Conservation (phyloP, 179 eudicot genomes). For the Camellia oleifera region DNA sequence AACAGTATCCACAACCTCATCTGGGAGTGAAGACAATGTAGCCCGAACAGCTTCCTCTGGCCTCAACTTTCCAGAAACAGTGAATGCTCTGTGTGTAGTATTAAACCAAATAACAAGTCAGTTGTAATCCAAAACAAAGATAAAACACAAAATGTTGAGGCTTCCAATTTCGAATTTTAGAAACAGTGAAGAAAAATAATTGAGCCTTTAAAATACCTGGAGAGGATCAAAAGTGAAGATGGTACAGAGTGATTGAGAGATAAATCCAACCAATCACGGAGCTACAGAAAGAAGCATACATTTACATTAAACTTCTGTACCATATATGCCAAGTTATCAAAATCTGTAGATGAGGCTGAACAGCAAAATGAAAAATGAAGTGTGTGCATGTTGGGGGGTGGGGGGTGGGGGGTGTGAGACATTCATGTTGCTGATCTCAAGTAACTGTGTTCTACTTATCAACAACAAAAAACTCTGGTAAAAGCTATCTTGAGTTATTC, state of each 20-base stretch:
- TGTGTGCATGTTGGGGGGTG: no score
- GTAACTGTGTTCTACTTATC: no score
- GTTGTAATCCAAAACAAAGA: not conserved
- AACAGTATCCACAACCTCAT: constrained; percentile 85
- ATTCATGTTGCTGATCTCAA: no score
- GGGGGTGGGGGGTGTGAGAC: no score
- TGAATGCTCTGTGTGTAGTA: constrained; percentile 54
- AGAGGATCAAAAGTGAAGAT: constrained; percentile 71
- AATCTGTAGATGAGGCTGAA: not conserved
- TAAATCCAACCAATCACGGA: constrained; percentile 80
- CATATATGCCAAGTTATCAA: not conserved
- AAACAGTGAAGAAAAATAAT: not conserved
- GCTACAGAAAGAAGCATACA: constrained; percentile 43
- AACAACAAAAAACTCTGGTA: no score
- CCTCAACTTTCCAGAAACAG: constrained; percentile 62
- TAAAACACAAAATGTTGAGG: constrained; percentile 10
- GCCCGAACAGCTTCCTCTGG: constrained; percentile 86
- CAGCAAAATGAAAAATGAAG: no score
- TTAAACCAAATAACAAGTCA: not conserved
- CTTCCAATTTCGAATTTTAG: constrained; percentile 24
- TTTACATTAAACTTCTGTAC: not conserved
- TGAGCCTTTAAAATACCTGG: constrained; percentile 43
- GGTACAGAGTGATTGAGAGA: constrained; percentile 84
- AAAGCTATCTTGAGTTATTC: no score
- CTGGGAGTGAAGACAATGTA: constrained; percentile 82